Percentiles rank a stretch among this genome's conserved stretches.
Evolutionary conservation across 1,284 basidiomycete species (phyloP).

Genomic region (Cerrena zonata): DNA sequence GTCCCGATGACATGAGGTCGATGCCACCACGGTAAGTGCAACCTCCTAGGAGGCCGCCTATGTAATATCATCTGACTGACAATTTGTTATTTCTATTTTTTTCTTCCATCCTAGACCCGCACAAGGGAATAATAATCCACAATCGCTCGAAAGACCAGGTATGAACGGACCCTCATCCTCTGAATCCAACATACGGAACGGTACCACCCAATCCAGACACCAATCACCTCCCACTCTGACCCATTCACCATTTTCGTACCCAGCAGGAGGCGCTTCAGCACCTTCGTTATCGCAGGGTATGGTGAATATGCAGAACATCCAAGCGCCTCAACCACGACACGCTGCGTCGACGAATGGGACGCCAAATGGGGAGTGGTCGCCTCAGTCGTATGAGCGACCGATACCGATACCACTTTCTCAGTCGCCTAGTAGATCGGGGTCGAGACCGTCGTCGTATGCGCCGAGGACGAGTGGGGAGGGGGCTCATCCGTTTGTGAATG

Average conservation of each 20-base stretch:
- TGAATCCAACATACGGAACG: slow-evolving; percentile 39
- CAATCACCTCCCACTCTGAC: slow-evolving; percentile 37
- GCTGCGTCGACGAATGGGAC: slow-evolving; percentile 34
- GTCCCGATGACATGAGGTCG: slow-evolving; percentile 24
- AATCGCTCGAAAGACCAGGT: slow-evolving; percentile 32
- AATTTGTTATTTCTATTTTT: background rate
- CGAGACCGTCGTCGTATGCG: slow-evolving; percentile 54
- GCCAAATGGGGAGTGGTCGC: slow-evolving; percentile 47
- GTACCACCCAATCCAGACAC: slow-evolving; percentile 30
- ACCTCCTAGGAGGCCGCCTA: too few species aligned
- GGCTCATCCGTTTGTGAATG: slow-evolving; percentile 35
- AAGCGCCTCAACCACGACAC: slow-evolving; percentile 34
- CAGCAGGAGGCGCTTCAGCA: slow-evolving; percentile 27
- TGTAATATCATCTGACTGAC: background rate
- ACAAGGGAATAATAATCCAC: slow-evolving; percentile 23
- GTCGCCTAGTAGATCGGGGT: slow-evolving; percentile 35
- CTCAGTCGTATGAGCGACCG: slow-evolving; percentile 36
- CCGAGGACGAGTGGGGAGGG: slow-evolving; percentile 47
- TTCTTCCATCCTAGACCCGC: slow-evolving; percentile 12
- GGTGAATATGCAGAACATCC: slow-evolving; percentile 24
- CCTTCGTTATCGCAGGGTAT: slow-evolving; percentile 38
- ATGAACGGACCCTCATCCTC: slow-evolving; percentile 30
- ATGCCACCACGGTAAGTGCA: slow-evolving; percentile 25
- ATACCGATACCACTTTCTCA: slow-evolving; percentile 32
- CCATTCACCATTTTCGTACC: slow-evolving; percentile 42